Evolutionary conservation across 2,329 filamentous ascomycete genomes (phyloP), one percentile per base, ranked within the genome.

Genomic region (Thielaviopsis populi): DNA sequence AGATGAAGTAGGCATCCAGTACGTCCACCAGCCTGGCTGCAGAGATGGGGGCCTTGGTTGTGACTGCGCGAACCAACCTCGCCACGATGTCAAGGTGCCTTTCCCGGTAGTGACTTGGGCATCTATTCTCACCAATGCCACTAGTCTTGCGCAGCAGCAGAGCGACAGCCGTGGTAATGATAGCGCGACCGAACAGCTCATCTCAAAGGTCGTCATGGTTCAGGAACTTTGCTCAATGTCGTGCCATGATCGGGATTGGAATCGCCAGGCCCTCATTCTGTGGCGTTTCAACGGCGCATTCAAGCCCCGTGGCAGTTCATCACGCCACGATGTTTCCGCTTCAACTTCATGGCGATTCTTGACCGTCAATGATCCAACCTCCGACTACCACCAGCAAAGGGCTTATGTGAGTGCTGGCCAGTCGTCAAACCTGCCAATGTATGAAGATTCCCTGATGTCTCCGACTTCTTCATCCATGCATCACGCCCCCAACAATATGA

Each of bases 221-320:
- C 83, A 86, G 71, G 83, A 86, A 74, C 77, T 86, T 42, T 84
- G 80, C 78, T 85, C 81, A 2, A 74, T 74, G 67, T 72, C 80
- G 3, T 78, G 78, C 5, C 60, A 62, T 63, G 65, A 41, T 53
- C 53, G 69, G 61, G 71, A 74, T 68, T 85, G 82, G 80, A 78
- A 75, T 10, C 79, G 82, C n/a, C 80, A 83, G 60, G 79, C 77
- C 41, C 79, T 85, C 64, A 76, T 86, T 63, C 76, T 86, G 43
- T 86, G 83, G 83, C 82, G 82, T 1, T 86, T 86, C 71, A 76
- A 75, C 70, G 75, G 74, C 11, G 75, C 77, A 72, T 73, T 81
- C 77, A 68, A 76, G 74, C 81, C 64, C 40, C 65, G 58, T 40
- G 56, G 61, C 37, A 65, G 61, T 24, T 54, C 59, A 24, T 58